Evolutionary conservation across 1,284 basidiomycete genomes (phyloP).

Genomic region (Rhodotorula sp.): DNA sequence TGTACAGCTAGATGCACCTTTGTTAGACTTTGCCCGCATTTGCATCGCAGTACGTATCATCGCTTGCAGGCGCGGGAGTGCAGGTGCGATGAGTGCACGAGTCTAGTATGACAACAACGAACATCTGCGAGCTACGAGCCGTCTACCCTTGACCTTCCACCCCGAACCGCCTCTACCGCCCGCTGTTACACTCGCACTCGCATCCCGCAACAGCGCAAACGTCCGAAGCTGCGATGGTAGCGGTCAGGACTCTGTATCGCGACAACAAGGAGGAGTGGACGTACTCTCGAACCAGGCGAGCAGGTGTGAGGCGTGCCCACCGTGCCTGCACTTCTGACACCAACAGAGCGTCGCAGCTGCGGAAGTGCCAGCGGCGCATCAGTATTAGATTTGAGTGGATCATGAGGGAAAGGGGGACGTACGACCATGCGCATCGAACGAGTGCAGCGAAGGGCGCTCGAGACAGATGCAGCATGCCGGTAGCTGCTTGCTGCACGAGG

Average conservation of each 20-base stretch:
- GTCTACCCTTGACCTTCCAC: not conserved
- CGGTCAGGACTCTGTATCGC: not conserved
- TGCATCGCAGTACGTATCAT: not conserved
- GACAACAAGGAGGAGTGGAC: not conserved
- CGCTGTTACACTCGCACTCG: conserved; percentile 22
- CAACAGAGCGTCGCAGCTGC: conserved; percentile 32
- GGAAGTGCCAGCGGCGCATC: too few relatives aligned
- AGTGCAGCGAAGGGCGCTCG: conserved; percentile 32
- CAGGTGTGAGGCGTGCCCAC: conserved; percentile 45
- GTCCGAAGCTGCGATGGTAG: not conserved
- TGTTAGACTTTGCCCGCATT: not conserved
- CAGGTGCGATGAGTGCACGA: too few relatives aligned
- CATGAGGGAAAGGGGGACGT: not conserved
- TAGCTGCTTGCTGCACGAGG: conserved; percentile 44
- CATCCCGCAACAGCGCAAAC: conserved; percentile 29
- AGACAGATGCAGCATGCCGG: conserved; percentile 45
- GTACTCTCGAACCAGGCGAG: conserved; percentile 45
- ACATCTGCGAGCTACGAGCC: too few relatives aligned
- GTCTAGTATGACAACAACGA: not conserved
- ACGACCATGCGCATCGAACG: conserved; percentile 38
- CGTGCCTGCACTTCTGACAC: conserved; percentile 44
- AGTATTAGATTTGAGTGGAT: not conserved
- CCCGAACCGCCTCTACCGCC: not conserved
- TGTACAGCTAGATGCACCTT: not conserved
- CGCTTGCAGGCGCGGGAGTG: too few relatives aligned